Percentiles rank a stretch among this genome's conserved stretches.
Conservation (phyloP, 2,329 filamentous ascomycete genomes). For the Cladosporium velox region DNA sequence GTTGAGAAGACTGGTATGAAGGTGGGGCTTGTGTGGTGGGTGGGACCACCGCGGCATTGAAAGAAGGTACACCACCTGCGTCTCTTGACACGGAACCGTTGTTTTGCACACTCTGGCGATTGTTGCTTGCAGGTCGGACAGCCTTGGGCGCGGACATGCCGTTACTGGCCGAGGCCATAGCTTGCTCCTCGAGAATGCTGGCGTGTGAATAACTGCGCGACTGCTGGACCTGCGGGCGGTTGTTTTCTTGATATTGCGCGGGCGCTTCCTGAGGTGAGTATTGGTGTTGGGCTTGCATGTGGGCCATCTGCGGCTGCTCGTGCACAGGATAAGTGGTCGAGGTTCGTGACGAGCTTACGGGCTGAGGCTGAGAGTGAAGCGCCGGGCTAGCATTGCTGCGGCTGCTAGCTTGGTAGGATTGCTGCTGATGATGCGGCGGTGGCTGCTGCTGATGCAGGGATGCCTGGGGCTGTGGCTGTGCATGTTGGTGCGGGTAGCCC, state of each 20-base stretch:
- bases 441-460: constrained; percentile 34
- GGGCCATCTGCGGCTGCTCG: constrained; percentile 24
- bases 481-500: constrained; percentile 13
- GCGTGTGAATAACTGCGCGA: constrained; percentile 35
- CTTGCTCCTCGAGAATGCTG: constrained; percentile 31
- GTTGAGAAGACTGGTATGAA: constrained; percentile 40
- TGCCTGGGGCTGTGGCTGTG: constrained; percentile 33
- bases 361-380: constrained; percentile 27
- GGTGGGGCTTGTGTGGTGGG: constrained; percentile 48
- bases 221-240: constrained; percentile 28
- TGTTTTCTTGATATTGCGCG: constrained; percentile 22
- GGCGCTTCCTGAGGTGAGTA: constrained; percentile 31
- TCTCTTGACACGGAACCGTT: constrained; percentile 32
- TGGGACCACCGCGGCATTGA: constrained; percentile 49
- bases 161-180: constrained; percentile 37
- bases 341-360: constrained; percentile 25
- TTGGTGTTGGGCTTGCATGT: constrained; percentile 23
- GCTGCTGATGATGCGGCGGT: constrained; percentile 27
- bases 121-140: constrained; percentile 28
- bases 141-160: constrained; percentile 33
- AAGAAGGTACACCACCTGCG: constrained; percentile 39
- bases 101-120: constrained; percentile 40
- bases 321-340: constrained; percentile 21
- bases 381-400: constrained; percentile 31
- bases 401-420: constrained; percentile 16